Conservation (phyloP, 2,329 filamentous ascomycete species). For the Ciborinia camelliae region DNA sequence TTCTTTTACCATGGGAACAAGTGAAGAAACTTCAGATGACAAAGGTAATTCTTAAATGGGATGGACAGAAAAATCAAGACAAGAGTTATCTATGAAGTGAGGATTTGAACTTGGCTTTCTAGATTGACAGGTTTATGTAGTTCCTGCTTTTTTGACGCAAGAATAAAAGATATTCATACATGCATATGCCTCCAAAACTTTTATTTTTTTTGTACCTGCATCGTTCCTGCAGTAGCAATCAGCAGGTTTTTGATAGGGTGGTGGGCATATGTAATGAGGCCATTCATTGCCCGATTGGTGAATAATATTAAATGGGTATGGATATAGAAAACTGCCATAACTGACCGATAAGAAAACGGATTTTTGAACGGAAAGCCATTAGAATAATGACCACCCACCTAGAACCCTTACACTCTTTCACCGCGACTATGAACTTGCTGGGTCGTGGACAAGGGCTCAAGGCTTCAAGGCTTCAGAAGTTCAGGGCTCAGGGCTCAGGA, state of each 20-base stretch:
- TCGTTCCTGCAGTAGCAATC: conserved; percentile 33
- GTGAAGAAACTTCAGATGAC: conserved; percentile 13
- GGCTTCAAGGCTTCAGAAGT: neutral
- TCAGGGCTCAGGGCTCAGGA: neutral
- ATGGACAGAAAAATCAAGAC: conserved; percentile 10
- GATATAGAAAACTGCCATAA: conserved; percentile 1
- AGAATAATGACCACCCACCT: conserved; percentile 9
- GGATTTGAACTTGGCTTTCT: neutral
- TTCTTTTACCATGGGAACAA: conserved; percentile 11
- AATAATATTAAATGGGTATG: neutral
- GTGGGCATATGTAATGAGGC: neutral
- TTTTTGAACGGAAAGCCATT: neutral
- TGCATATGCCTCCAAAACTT: conserved; percentile 20
- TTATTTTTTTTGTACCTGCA: conserved; percentile 30
- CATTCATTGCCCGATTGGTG: conserved; percentile 22
- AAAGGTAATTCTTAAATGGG: conserved; percentile 15
- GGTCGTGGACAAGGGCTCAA: neutral
- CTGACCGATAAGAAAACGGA: conserved; percentile 16
- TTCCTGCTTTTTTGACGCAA: conserved; percentile 12
- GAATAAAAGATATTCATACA: conserved; percentile 8
- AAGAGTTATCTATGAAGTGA: conserved; percentile 8
- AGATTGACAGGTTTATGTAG: conserved; percentile 5
- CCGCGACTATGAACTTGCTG: conserved; percentile 12
- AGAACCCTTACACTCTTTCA: conserved; percentile 17
- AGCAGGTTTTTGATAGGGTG: neutral